Conservation (phyloP, 2,329 filamentous ascomycete species). For the Talaromyces sp. region DNA sequence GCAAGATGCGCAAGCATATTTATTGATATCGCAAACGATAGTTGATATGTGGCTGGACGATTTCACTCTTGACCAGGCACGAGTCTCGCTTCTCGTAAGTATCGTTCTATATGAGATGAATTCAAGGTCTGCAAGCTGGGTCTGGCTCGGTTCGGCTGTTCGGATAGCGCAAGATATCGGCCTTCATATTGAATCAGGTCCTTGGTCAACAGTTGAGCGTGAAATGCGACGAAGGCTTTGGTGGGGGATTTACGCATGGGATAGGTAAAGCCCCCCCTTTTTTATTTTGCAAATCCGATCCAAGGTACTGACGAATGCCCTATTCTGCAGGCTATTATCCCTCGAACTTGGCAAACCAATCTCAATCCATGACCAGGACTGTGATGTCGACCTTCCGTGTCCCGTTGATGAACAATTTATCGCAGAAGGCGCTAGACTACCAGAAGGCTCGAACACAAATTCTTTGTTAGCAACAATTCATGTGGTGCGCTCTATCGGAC, state of each 20-base stretch:
- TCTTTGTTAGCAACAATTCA: constrained; percentile 77
- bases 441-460: constrained; percentile 57
- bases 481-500: constrained; percentile 73
- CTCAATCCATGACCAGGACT: constrained; percentile 83
- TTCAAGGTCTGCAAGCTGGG: constrained; percentile 78
- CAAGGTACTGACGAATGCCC: not conserved
- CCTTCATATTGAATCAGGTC: constrained; percentile 71
- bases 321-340: constrained; percentile 61
- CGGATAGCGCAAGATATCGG: constrained; percentile 80
- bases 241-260: constrained; percentile 92
- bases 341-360: constrained; percentile 78
- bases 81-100: constrained; percentile 69
- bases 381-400: constrained; percentile 76
- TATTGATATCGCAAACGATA: constrained; percentile 68
- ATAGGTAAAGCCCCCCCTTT: constrained; percentile 64
- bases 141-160: constrained; percentile 78
- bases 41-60: constrained; percentile 82
- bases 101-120: constrained; percentile 85
- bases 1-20: constrained; percentile 62
- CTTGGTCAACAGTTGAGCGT: constrained; percentile 71
- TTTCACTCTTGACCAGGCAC: constrained; percentile 71
- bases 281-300: not conserved
- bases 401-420: constrained; percentile 71
- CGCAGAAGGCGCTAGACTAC: constrained; percentile 51
- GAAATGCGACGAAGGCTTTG: constrained; percentile 87